Conservation (phyloP, 441 rosid species). For the Adansonia madagascariensis region DNA sequence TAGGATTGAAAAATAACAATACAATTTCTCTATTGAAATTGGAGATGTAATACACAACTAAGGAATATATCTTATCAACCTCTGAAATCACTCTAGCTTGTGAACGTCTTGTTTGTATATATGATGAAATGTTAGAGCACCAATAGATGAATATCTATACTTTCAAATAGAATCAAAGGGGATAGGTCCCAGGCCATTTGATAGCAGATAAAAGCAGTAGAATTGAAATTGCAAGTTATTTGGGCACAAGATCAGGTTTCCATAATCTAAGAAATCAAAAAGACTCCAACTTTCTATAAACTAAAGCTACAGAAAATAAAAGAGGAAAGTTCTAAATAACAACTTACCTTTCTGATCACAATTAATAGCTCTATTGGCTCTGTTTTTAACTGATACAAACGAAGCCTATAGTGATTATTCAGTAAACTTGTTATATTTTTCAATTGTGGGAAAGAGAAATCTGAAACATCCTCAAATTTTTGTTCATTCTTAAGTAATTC, state of each 20-base stretch:
- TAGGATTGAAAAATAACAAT: too few species aligned
- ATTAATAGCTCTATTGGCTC: neutral
- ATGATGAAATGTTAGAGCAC: too few species aligned
- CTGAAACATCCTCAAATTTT: too few species aligned
- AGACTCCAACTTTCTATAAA: neutral
- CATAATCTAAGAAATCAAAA: neutral
- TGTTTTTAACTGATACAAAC: neutral
- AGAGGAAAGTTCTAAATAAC: neutral
- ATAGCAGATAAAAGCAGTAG: neutral
- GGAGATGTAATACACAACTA: too few species aligned
- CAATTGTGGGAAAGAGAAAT: too few species aligned
- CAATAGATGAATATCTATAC: too few species aligned
- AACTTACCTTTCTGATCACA: neutral
- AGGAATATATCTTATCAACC: too few species aligned
- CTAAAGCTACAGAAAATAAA: neutral
- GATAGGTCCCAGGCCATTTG: neutral
- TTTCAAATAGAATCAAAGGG: too few species aligned
- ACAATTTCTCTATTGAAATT: too few species aligned
- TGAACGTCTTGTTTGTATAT: too few species aligned
- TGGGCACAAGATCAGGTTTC: neutral
- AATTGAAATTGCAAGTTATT: neutral
- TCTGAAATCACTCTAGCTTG: too few species aligned
- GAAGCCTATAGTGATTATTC: neutral
- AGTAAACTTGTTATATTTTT: too few species aligned
- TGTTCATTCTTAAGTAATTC: conserved; percentile 21